Conservation (phyloP, 2,329 filamentous ascomycete genomes). For the Fusarium sp. region DNA sequence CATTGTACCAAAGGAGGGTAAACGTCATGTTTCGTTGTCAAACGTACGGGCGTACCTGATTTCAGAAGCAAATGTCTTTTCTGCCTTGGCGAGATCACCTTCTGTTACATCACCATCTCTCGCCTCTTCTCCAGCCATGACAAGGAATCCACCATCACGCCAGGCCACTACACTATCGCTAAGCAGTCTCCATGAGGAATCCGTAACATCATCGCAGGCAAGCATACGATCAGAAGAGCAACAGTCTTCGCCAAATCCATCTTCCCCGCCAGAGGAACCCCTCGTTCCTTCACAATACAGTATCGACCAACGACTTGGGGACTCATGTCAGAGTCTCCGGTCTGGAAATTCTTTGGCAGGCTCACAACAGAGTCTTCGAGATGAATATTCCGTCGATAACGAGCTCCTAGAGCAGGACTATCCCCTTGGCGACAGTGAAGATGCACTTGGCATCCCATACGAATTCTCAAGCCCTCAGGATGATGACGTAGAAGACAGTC, state of each 20-base stretch:
- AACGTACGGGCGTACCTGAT: constrained; percentile 74
- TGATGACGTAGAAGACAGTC: constrained; percentile 54
- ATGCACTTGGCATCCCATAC: constrained; percentile 68
- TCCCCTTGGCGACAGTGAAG: constrained; percentile 64
- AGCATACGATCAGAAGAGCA: constrained; percentile 44
- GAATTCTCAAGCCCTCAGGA: constrained; percentile 58
- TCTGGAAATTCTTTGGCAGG: constrained; percentile 39
- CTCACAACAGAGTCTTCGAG: constrained; percentile 44
- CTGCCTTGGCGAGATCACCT: constrained; percentile 68
- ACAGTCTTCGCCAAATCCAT: constrained; percentile 37
- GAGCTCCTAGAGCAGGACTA: constrained; percentile 43
- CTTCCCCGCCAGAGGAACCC: constrained; percentile 26
- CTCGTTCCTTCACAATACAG: constrained; percentile 21
- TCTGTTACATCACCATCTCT: constrained; percentile 60
- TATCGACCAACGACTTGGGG: constrained; percentile 31
- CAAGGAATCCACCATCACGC: constrained; percentile 52
- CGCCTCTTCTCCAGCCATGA: constrained; percentile 65
- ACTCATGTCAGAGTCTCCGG: constrained; percentile 27
- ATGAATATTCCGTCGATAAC: constrained; percentile 40
- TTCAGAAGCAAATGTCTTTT: constrained; percentile 75
- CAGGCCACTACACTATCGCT: constrained; percentile 49
- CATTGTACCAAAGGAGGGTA: constrained; percentile 69
- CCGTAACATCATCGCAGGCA: constrained; percentile 42
- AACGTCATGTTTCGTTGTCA: constrained; percentile 73
- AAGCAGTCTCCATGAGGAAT: constrained; percentile 45